Percentiles rank a stretch among this genome's conserved stretches.
Conservation (phyloP, 768 basidiomycete genomes). For the Lactarius akahatsu region DNA sequence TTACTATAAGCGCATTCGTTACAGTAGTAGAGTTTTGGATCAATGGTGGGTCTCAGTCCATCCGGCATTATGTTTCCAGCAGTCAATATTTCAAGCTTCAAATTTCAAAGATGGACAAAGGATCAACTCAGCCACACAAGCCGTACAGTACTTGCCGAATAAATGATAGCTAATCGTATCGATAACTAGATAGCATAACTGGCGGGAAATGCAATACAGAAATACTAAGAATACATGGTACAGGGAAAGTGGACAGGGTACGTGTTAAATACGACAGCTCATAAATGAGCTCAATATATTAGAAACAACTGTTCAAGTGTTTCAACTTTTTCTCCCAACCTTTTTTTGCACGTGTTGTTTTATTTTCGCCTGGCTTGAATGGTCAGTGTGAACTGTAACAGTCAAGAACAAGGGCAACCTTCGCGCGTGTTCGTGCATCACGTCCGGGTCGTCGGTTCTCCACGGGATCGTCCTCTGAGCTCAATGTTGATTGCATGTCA, state of each 20-base stretch:
- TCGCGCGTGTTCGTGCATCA: slow-evolving; percentile 38
- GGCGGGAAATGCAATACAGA: slow-evolving; percentile 10
- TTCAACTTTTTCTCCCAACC: slow-evolving; percentile 16
- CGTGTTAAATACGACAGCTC: slow-evolving; percentile 10
- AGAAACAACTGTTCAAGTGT: neutral
- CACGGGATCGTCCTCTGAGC: slow-evolving; percentile 29
- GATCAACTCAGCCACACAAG: neutral
- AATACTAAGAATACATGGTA: slow-evolving; percentile 7
- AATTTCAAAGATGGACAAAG: neutral
- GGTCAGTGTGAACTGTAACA: neutral
- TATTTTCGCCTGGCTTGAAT: slow-evolving; percentile 32
- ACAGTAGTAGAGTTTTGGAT: too few relatives aligned
- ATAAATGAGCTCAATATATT: neutral
- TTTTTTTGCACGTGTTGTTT: slow-evolving; percentile 34
- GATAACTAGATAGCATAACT: slow-evolving; percentile 10
- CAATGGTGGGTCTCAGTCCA: neutral
- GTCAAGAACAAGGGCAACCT: slow-evolving; percentile 29
- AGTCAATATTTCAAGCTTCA: neutral
- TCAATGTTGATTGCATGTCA: slow-evolving; percentile 22
- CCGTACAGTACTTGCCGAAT: neutral
- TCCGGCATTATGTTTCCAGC: neutral
- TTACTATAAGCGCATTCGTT: too few relatives aligned
- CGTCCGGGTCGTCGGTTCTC: slow-evolving; percentile 33
- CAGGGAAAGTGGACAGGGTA: neutral
- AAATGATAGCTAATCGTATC: neutral